Base-by-base conservation (phyloP, 352 stramenopile genomes). In the Pythium vanterpoolii region DNA sequence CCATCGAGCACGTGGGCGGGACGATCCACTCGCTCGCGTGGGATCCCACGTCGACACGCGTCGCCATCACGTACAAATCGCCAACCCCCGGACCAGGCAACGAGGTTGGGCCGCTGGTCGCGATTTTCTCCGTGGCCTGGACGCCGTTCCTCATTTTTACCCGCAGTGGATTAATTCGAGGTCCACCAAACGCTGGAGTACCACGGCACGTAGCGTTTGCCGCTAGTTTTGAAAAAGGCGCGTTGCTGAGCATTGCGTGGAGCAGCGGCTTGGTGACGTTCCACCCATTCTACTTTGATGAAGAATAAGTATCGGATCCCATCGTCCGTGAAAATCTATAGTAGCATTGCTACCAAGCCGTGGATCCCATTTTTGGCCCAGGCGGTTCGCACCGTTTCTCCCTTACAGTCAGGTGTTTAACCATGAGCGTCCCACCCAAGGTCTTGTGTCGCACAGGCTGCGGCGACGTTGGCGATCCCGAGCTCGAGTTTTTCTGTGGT, bases 181-280 rank as follows among this genome's bases (percentile, higher is more conserved):
- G 83, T 5, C 80, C 83, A 39, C 69, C 73, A 10, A 85, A 83
- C 34, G 59, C 77, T 3, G 83, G 83, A 5, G 54, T 88, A 45
- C 83, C 83, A 9, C 70, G 71, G 18, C 74, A 81, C 38, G 52
- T 90, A 10, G 58, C 66, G 13, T 93, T 93, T 43, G 80, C 80
- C 8, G 79, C 83, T 8, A 86, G 66, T 13, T 93, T 89, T 53
- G 72, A 90, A 27, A 62, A 87, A 36, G 79, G 83, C 4, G 75
- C 83, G 27, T 54, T 93, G 50, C 62, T 93, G 33, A 89, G 80
- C 31, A 67, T 93, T 53, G 75, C 70, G 9, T 93, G 83, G 83
- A 90, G 80, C 68, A 87, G 72, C n/a, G 83, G 83, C 0, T 61
- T 90, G 40, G 73, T 93, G 54, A 85, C 79, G 10, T 93, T 93